Evolutionary conservation across 306 rosid species (phyloP), one percentile per base, ranked within the genome.

Genomic region (Quercus berberidifolia): DNA sequence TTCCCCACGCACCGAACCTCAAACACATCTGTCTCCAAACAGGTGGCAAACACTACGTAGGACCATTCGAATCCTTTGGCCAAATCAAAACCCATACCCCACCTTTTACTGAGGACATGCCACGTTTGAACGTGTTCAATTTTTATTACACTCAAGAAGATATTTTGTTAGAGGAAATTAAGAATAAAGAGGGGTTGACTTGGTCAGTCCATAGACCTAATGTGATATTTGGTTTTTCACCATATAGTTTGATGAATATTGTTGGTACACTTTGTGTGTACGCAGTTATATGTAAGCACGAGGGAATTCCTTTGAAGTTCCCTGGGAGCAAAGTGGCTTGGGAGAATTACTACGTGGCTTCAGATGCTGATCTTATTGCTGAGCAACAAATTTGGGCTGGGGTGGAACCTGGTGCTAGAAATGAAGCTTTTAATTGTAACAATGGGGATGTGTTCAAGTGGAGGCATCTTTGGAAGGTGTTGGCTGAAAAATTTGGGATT

Each of bases 311-410:
- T 1, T 72, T 92, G 85, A 84, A 69, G 41, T 92, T 92, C 68
- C 97, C 97, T 0, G 94, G 97, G 1, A 77, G 78, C 0, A 87
- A 74, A 33, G 82, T 1, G 46, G 89, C 82, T 4, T 90, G 94
- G 94, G 91, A 88, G 46, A 7, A 49, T 57, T 90, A 80, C 71
- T 49, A 55, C 0, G 64, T 20, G 23, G 89, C 76, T 30, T 84
- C 97, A 1, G 97, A 92, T 70, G 94, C 91, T 0, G 94, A 92
- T 85, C 84, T 91, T 86, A 81, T 89, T 7, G 97, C 92, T 4
- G 97, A 92, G 87, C 97, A 92, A 69, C 97, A 92, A 1, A 91
- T 90, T 18, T 89, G 94, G 97, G 93, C 91, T 0, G 90, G 86
- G 80, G 97, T 88, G 73, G 97, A 92, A 35, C 97, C 97, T 1